Percentiles rank a stretch among this genome's conserved stretches.
These are phyloP conservation scores for Raphanus sativus DNA, from an alignment of 345 rosid species.

Conservation along the genomic window DNA sequence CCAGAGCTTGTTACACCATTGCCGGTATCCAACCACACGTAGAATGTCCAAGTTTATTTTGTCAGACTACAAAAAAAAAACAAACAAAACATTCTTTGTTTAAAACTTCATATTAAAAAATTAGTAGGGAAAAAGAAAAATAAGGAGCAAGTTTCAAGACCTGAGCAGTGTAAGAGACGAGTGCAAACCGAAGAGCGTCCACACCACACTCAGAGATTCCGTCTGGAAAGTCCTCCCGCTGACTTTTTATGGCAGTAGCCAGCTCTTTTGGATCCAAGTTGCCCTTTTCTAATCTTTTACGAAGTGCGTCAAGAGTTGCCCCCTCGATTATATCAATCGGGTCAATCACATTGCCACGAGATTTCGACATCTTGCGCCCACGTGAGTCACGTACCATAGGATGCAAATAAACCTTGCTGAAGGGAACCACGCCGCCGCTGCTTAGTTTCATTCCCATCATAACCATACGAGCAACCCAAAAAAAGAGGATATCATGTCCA, in stretches of 20 bases:
- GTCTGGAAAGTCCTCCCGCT: constrained; percentile 72
- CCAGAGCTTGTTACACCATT: constrained; percentile 99
- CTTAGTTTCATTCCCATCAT: constrained; percentile 78
- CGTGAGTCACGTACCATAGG: constrained; percentile 98
- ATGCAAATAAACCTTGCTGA: constrained; percentile 89
- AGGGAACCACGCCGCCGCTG: constrained; percentile 80
- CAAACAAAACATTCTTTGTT: constrained; percentile 18
- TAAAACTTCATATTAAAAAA: background rate
- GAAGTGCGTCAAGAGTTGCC: constrained; percentile 76
- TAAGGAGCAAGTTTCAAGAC: constrained; percentile 34
- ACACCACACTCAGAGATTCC: constrained; percentile 97
- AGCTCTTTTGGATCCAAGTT: constrained; percentile 78
- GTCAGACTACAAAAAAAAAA: constrained; percentile 60
- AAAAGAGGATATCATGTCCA: constrained; percentile 92
- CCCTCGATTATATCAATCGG: constrained; percentile 95
- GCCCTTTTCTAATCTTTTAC: constrained; percentile 75
- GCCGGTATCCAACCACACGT: constrained; percentile 95
- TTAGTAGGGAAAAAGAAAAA: background rate
- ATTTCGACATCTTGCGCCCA: constrained; percentile 95
- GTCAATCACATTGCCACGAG: constrained; percentile 88
- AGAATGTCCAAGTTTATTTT: constrained; percentile 92
- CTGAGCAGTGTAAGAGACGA: constrained; percentile 93
- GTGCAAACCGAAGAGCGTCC: constrained; percentile 98
- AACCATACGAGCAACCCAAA: constrained; percentile 99
- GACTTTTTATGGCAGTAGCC: constrained; percentile 72